These are phyloP conservation scores for Gynochthodes officinalis DNA, from an alignment of 257 asterid species.

Conservation along the genomic window DNA sequence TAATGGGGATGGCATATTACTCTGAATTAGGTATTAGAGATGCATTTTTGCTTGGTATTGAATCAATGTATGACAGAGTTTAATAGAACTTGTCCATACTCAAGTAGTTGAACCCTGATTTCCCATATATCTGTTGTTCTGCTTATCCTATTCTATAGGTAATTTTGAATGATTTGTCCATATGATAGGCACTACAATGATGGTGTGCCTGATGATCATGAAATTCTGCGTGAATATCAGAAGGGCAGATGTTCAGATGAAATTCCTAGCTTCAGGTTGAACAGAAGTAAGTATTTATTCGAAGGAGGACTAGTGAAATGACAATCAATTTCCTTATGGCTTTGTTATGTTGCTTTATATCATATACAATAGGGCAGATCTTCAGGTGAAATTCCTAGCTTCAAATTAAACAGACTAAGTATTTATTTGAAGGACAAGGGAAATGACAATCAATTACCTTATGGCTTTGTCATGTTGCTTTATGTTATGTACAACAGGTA, in stretches of 20 bases:
- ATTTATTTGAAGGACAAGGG: conserved; percentile 22
- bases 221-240: conserved; percentile 29
- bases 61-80: not conserved
- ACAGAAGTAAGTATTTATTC: conserved; percentile 58
- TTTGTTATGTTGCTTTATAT: too few relatives aligned
- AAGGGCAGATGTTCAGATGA: conserved; percentile 28
- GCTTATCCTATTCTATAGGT: not conserved
- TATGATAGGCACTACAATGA: conserved; percentile 32
- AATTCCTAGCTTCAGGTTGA: conserved; percentile 29
- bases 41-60: not conserved
- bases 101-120: not conserved
- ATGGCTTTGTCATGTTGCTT: conserved; percentile 14
- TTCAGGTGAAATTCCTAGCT: conserved; percentile 25
- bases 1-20: not conserved
- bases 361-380: conserved; percentile 29
- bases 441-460: conserved; percentile 16
- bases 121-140: not conserved
- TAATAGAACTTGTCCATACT: not conserved
- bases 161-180: conserved; percentile 9
- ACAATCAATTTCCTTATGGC: conserved; percentile 16
- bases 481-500: conserved; percentile 38
- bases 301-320: conserved; percentile 16
- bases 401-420: conserved; percentile 59
- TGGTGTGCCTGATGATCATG: conserved; percentile 34
- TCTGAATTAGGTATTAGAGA: not conserved